Evolutionary conservation across 192 early-diverging fungal genomes (phyloP), one percentile per base, ranked within the genome.

Genomic region (Coemansia sp.): DNA sequence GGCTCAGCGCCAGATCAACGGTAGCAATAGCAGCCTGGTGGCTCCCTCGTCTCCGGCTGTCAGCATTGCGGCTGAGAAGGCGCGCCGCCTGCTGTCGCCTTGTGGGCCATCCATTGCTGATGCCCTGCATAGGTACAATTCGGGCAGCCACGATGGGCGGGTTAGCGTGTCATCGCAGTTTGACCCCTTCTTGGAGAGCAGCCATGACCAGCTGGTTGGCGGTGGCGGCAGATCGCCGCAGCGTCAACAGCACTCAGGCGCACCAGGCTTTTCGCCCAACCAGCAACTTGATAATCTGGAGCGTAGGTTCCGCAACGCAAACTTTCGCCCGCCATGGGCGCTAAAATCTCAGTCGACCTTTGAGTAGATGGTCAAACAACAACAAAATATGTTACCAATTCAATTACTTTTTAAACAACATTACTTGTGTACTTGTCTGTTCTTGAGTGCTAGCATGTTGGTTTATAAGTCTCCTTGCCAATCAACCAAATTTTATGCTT

Each of bases 81-180:
- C 61, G 1, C 62, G 42, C 3, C 71, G 66, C 21, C 10, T 77
- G 33, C 61, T 83, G 18, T 72, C 80, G 37, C 76, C 80, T n/a
- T 76, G 80, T 41, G 80, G 80, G 3, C 80, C 80, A 1, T 83
- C 80, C 0, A 77, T 83, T 57, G 80, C 76, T 6, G 80, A 83
- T 37, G 70, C 66, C 3, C 60, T 83, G 39, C 67, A 73, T 36
- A 68, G 71, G 23, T 68, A 65, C 13, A 34, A 33, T 1, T 21
- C 48, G 10, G 59, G 68, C 18, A 48, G 63, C 11, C 25, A 16
- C 7, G 60, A 68, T 26, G 80, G 80, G 7, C 64, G 68, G 1
- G 31, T 71, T 21, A 75, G 72, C 48, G 71, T 73, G 37, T 83
- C 80, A 9, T 77, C 75, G 25, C 75, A 78, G 55, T 83, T 78